Evolutionary conservation across 2,329 filamentous ascomycete species (phyloP), one percentile per base, ranked within the genome.

Genomic region (Phialophora expanda): DNA sequence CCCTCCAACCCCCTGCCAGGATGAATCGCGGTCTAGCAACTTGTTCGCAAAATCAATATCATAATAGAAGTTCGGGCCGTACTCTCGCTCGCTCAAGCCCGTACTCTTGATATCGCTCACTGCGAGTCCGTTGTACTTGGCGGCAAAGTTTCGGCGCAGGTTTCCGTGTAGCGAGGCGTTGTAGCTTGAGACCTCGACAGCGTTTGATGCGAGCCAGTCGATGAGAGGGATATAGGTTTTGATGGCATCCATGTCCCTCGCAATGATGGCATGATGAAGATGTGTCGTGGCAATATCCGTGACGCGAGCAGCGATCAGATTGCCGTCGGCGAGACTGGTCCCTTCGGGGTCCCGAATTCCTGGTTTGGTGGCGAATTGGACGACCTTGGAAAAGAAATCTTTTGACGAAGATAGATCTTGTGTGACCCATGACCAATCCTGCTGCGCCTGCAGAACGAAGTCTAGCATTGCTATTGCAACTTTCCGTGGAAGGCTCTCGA

Each of bases 381-480:
- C 85, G 20, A 97, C 84, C 62, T 87, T 86, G 50, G 87, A 83
- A 64, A 97, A 85, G 73, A 97, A 94, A 0, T 83, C 82, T 0
- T 86, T 84, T 73, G 96, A 90, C 66, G 89, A 89, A 67, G 90
- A 87, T 41, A 96, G 81, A 46, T 90, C 88, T 64, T 91, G 89
- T 64, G 96, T 93, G 1, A 92, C 93, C 92, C 94, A 97, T 0
- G 93, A 90, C 94, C 94, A 98, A 75, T 93, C 91, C 76, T 97
- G 95, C 75, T 97, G 93, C 4, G 94, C 91, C 2, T 90, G 88
- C 2, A 91, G 88, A 44, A 97, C 87, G 76, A 98, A 98, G 72
- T 94, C 89, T 17, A 99, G 83, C 72, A 97, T 88, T 0, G 90
- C 87, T 24, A 93, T 81, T 3, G 89, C 87, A 68, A 92, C 86